These are phyloP conservation scores for Nothophoma quercina DNA, from an alignment of 2,329 filamentous ascomycete species.

Conservation along the genomic window DNA sequence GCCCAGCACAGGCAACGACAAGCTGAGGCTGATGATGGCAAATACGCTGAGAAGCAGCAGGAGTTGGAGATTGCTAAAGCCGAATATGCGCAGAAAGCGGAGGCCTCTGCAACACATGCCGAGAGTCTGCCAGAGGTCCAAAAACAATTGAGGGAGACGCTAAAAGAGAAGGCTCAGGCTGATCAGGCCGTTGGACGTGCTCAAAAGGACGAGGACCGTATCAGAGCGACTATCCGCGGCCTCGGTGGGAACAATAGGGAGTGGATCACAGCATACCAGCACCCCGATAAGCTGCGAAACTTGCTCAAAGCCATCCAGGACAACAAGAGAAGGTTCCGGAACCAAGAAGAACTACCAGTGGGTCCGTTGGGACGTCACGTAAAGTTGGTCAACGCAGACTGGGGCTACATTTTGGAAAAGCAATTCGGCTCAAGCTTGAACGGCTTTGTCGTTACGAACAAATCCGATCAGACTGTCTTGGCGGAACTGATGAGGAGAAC, in stretches of 20 bases:
- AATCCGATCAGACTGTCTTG: slow-evolving; percentile 76
- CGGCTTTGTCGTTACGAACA: slow-evolving; percentile 82
- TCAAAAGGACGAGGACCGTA: slow-evolving; percentile 60
- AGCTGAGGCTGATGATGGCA: slow-evolving; percentile 69
- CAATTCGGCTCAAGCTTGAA: slow-evolving; percentile 74
- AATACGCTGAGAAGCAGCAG: slow-evolving; percentile 66
- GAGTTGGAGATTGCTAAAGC: slow-evolving; percentile 67
- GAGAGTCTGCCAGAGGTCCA: slow-evolving; percentile 46
- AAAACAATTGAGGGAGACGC: slow-evolving; percentile 45
- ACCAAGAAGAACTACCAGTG: slow-evolving; percentile 74
- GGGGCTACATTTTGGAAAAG: slow-evolving; percentile 83
- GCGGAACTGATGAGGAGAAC: slow-evolving; percentile 68
- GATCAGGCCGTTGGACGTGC: slow-evolving; percentile 41
- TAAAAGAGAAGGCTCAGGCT: slow-evolving; percentile 21
- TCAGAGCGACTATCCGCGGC: slow-evolving; percentile 59
- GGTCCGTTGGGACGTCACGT: slow-evolving; percentile 85
- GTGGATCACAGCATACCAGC: slow-evolving; percentile 70
- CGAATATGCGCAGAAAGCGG: slow-evolving; percentile 55
- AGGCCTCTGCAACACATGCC: slow-evolving; percentile 53
- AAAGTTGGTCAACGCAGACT: slow-evolving; percentile 77
- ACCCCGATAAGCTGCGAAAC: slow-evolving; percentile 60
- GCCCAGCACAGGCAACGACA: slow-evolving; percentile 67
- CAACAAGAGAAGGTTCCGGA: slow-evolving; percentile 75
- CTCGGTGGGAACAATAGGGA: slow-evolving; percentile 66
- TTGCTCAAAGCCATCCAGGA: slow-evolving; percentile 73